These are phyloP conservation scores for Pleurotus tuoliensis DNA, from an alignment of 768 basidiomycete genomes.

Conservation along the genomic window DNA sequence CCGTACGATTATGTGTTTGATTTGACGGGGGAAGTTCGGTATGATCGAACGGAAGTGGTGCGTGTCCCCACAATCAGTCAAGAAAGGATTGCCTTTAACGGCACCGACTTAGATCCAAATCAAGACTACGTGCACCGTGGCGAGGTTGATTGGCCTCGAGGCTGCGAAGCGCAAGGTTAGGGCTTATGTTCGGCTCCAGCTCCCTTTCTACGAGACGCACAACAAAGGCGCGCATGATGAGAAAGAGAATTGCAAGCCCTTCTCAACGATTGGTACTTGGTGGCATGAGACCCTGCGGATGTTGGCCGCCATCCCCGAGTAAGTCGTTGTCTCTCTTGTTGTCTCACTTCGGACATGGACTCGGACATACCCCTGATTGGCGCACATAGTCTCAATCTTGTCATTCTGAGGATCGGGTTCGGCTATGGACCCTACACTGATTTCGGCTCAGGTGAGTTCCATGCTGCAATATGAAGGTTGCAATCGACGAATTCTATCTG, in stretches of 20 bases:
- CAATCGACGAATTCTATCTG: conserved; percentile 7
- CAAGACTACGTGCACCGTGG: conserved; percentile 65
- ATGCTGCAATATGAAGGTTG: conserved; percentile 6
- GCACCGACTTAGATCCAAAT: conserved; percentile 61
- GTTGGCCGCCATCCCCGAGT: conserved; percentile 74
- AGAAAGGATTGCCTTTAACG: conserved; percentile 9
- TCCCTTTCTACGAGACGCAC: conserved; percentile 74
- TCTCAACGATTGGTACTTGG: conserved; percentile 71
- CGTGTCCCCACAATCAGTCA: conserved; percentile 16
- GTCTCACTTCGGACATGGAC: neutral
- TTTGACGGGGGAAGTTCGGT: conserved; percentile 74
- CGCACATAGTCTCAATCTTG: conserved; percentile 64
- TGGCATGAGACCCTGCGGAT: conserved; percentile 84
- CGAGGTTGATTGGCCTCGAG: conserved; percentile 67
- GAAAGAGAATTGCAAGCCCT: conserved; percentile 71
- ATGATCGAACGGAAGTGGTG: conserved; percentile 74
- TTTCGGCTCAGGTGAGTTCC: conserved; percentile 57
- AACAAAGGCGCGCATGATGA: conserved; percentile 65
- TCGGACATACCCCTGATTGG: conserved; percentile 10
- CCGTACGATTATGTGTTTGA: conserved; percentile 83
- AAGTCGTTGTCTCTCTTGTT: conserved; percentile 17
- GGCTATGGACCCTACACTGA: conserved; percentile 81
- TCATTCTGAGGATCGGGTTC: conserved; percentile 70
- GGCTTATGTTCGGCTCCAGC: conserved; percentile 74
- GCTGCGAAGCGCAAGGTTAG: conserved; percentile 77